Percentiles rank a stretch among this genome's conserved stretches.
These are phyloP conservation scores for Ottelia alismoides DNA, from an alignment of 106 monocot species.

Conservation along the genomic window DNA sequence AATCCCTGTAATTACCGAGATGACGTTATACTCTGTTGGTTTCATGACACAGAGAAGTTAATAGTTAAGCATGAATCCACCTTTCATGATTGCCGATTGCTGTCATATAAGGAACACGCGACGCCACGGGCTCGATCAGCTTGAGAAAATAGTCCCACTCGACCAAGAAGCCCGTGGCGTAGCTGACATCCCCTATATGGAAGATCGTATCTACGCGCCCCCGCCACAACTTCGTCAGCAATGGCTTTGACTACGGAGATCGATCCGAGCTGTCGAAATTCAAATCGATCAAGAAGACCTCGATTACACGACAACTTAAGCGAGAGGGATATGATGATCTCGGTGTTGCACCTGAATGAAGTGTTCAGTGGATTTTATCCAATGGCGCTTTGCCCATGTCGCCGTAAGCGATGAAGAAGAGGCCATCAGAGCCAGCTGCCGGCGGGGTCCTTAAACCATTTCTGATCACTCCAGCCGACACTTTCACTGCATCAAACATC, in stretches of 20 bases:
- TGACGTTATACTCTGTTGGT: neutral
- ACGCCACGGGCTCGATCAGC: slow-evolving; percentile 12
- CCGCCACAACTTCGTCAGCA: slow-evolving; percentile 4
- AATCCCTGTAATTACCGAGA: neutral
- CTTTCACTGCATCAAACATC: slow-evolving; percentile 49
- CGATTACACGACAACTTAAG: no score
- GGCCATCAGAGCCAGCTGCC: slow-evolving; percentile 37
- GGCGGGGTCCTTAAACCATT: slow-evolving; percentile 59
- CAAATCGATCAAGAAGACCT: no score
- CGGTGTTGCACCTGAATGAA: slow-evolving; percentile 51
- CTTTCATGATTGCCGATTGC: slow-evolving; percentile 17
- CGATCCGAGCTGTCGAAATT: slow-evolving; percentile 83
- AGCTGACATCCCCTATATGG: slow-evolving; percentile 15
- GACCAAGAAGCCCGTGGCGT: slow-evolving; percentile 10
- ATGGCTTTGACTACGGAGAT: slow-evolving; percentile 24
- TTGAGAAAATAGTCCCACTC: slow-evolving; percentile 18
- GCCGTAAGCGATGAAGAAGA: slow-evolving; percentile 42
- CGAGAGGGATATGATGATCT: no score
- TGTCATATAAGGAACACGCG: slow-evolving; percentile 13
- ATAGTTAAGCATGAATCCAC: neutral
- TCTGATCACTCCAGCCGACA: slow-evolving; percentile 58
- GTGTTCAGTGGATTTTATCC: slow-evolving; percentile 55
- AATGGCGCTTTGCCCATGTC: slow-evolving; percentile 82
- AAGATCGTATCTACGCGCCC: slow-evolving; percentile 3
- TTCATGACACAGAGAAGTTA: neutral